Evolutionary conservation across 2,329 filamentous ascomycete species (phyloP).

Genomic region (Pyrenophora seminiperda): DNA sequence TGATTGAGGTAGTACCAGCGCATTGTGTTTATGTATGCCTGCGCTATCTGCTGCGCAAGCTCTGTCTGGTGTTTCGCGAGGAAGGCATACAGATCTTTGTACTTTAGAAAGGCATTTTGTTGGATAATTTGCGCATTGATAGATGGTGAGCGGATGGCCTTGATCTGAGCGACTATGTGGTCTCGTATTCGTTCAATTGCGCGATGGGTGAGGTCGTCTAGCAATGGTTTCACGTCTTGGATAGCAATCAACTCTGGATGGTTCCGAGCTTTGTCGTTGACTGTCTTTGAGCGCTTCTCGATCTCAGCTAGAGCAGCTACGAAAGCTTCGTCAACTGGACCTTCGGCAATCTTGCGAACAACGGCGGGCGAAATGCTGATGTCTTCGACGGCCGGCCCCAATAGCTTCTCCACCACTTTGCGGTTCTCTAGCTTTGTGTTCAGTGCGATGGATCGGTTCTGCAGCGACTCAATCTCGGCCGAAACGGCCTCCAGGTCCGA

Average conservation of each 20-base stretch:
- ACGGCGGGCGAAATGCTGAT: slow-evolving; percentile 84
- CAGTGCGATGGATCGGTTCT: slow-evolving; percentile 80
- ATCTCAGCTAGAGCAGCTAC: slow-evolving; percentile 81
- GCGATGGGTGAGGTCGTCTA: slow-evolving; percentile 83
- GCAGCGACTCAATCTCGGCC: slow-evolving; percentile 90
- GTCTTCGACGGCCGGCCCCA: slow-evolving; percentile 89
- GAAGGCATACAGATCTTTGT: slow-evolving; percentile 87
- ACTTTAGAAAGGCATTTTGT: slow-evolving; percentile 85
- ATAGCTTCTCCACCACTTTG: slow-evolving; percentile 82
- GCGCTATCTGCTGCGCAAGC: slow-evolving; percentile 87
- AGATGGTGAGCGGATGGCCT: slow-evolving; percentile 88
- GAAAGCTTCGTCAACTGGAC: slow-evolving; percentile 88
- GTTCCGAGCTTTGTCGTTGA: slow-evolving; percentile 71
- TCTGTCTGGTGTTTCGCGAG: slow-evolving; percentile 78
- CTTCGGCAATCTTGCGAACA: slow-evolving; percentile 84
- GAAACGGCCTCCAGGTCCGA: slow-evolving; percentile 91
- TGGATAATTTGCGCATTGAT: slow-evolving; percentile 98
- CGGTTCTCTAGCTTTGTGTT: slow-evolving; percentile 88
- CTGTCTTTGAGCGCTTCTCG: slow-evolving; percentile 73
- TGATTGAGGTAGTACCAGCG: slow-evolving; percentile 96
- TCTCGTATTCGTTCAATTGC: slow-evolving; percentile 94
- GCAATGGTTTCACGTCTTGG: slow-evolving; percentile 80
- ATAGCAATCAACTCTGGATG: slow-evolving; percentile 70
- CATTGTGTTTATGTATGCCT: slow-evolving; percentile 98
- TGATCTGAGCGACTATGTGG: slow-evolving; percentile 92